A percentile compares a stretch with the other conserved stretches of the same genome.
Evolutionary conservation across 345 rosid species (phyloP).

Genomic region (Populus ilicifolia): DNA sequence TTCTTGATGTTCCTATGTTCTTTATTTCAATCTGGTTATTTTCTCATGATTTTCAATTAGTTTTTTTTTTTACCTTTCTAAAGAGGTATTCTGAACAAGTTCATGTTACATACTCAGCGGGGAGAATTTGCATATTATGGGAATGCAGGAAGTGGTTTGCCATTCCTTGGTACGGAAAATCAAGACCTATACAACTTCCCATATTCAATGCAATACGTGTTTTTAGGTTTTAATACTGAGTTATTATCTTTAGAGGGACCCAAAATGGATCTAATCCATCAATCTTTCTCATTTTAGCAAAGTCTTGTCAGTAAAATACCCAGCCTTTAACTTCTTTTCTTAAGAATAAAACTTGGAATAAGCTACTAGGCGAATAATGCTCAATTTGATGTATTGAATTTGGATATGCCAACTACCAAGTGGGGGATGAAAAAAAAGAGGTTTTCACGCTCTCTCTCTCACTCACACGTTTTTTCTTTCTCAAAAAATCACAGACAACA

Average conservation of each 20-base stretch:
- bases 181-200: background rate
- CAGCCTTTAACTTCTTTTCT: background rate
- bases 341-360: conserved; percentile 14
- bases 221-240: background rate
- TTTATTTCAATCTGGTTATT: background rate
- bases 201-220: background rate
- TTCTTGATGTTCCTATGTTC: background rate
- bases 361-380: conserved; percentile 4
- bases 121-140: background rate
- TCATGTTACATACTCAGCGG: background rate
- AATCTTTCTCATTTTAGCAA: conserved; percentile 2
- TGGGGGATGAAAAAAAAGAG: background rate
- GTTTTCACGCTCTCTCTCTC: background rate
- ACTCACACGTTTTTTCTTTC: too few relatives aligned
- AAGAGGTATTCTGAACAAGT: background rate
- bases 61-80: background rate
- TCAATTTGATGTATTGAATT: background rate
- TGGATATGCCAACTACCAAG: conserved; percentile 6
- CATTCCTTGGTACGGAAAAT: background rate
- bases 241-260: background rate
- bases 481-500: too few relatives aligned
- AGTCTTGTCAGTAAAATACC: background rate
- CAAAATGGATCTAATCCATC: background rate
- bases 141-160: background rate
- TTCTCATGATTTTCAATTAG: too few relatives aligned